Percentiles rank a stretch among this genome's conserved stretches.
Evolutionary conservation across 495 filamentous ascomycete species (phyloP).

Genomic region (Trichoderma reesei): DNA sequence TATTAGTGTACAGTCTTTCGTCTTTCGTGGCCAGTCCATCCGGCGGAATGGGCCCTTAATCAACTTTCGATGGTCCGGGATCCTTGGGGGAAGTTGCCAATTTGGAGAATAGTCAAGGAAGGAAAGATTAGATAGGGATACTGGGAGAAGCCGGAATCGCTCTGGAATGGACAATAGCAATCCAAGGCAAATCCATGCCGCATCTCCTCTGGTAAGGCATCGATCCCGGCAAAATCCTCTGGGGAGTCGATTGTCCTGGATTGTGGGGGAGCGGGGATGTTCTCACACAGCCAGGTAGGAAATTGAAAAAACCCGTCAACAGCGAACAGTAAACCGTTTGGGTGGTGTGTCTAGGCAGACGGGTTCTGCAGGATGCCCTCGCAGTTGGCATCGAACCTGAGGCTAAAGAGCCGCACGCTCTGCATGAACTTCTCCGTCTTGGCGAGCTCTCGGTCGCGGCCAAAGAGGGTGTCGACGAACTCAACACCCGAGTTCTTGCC

Average conservation of each 20-base stretch:
- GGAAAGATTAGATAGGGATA: not conserved
- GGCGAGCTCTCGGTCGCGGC: constrained; percentile 81
- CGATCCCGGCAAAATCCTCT: not conserved
- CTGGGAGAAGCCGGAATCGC: not conserved
- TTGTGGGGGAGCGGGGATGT: not conserved
- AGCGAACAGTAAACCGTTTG: too few species aligned
- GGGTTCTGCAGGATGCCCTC: constrained; percentile 72
- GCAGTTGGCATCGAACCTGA: constrained; percentile 94
- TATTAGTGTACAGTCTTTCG: constrained; percentile 9
- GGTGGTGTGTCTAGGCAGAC: constrained; percentile 30
- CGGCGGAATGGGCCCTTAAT: not conserved
- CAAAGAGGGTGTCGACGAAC: constrained; percentile 96
- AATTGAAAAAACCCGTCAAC: not conserved
- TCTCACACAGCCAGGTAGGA: not conserved
- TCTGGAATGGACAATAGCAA: not conserved
- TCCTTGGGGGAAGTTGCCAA: constrained; percentile 8
- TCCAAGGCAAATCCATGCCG: not conserved
- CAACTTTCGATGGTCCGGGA: constrained; percentile 9
- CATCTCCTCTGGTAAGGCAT: not conserved
- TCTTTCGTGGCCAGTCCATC: constrained; percentile 5
- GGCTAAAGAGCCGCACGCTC: constrained; percentile 82
- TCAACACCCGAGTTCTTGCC: constrained; percentile 90
- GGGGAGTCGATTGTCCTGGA: not conserved
- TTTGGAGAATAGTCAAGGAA: not conserved
- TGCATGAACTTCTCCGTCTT: constrained; percentile 94